phyloP scores from a whole-genome alignment of 345 rosid species.

The Lagerstroemia speciosa region DNA sequence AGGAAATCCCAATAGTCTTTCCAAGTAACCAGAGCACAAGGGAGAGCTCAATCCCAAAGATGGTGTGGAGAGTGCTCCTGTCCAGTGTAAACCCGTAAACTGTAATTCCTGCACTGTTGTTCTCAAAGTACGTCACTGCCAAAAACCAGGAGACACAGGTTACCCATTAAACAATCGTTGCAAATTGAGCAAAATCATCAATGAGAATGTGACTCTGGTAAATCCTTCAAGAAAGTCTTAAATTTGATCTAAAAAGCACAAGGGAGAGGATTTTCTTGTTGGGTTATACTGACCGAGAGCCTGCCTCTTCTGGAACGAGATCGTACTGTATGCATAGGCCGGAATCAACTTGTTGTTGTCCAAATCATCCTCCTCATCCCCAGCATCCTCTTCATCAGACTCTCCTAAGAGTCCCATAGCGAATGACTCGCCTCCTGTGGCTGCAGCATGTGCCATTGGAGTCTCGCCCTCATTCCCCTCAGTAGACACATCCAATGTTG shows the following conservation, averaged over 20 bases:
- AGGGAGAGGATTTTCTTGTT: background rate
- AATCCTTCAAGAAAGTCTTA: background rate
- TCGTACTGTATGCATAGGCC: slow-evolving; percentile 63
- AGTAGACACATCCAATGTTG: slow-evolving; percentile 65
- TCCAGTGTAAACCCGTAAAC: slow-evolving; percentile 75
- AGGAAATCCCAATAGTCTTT: slow-evolving; percentile 69
- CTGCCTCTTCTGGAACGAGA: slow-evolving; percentile 83
- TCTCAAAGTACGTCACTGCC: slow-evolving; percentile 89
- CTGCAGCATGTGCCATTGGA: slow-evolving; percentile 39
- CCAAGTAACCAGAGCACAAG: slow-evolving; percentile 89
- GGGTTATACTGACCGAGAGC: slow-evolving; percentile 55
- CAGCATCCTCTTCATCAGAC: slow-evolving; percentile 45
- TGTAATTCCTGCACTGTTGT: slow-evolving; percentile 81
- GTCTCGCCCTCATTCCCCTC: slow-evolving; percentile 59
- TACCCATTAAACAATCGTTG: background rate
- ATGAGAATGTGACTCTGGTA: background rate
- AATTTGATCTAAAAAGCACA: background rate
- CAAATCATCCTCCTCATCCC: slow-evolving; percentile 81
- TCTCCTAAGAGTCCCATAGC: slow-evolving; percentile 54
- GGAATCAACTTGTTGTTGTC: slow-evolving; percentile 70
- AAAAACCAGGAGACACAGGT: background rate
- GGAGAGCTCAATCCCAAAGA: slow-evolving; percentile 75
- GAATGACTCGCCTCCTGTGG: slow-evolving; percentile 51
- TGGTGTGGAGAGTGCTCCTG: slow-evolving; percentile 70
- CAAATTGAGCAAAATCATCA: background rate